These are phyloP conservation scores for Pichia sp. DNA, from an alignment of 1,139 yeast genomes.

Conservation along the genomic window DNA sequence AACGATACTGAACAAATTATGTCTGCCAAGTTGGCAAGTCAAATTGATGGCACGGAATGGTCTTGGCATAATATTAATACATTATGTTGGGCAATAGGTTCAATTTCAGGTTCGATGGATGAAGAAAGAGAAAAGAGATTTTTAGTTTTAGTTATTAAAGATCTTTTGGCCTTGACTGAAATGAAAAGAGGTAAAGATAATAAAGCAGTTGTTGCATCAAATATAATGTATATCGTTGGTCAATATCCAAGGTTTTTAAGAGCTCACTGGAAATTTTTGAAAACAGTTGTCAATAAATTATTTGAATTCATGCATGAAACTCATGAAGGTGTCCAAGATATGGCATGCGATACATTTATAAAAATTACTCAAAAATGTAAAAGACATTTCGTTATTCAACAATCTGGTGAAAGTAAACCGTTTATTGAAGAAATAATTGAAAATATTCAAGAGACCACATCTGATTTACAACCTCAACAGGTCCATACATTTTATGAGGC, in stretches of 20 bases:
- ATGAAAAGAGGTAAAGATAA: constrained; percentile 96
- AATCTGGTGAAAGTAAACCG: constrained; percentile 83
- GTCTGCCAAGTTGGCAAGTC: constrained; percentile 85
- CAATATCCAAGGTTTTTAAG: constrained; percentile 95
- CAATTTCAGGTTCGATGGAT: constrained; percentile 97
- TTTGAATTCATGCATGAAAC: constrained; percentile 99
- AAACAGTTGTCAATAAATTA: constrained; percentile 89
- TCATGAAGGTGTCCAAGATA: constrained; percentile 98
- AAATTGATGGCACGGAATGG: constrained; percentile 96
- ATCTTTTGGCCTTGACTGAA: constrained; percentile 82
- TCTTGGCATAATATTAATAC: constrained; percentile 98
- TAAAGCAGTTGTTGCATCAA: constrained; percentile 97
- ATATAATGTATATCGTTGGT: constrained; percentile 98
- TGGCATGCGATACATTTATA: constrained; percentile 98
- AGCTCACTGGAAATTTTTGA: constrained; percentile 96
- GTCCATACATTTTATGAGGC: constrained; percentile 97
- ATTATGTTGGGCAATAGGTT: constrained; percentile 98
- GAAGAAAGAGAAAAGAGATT: constrained; percentile 96
- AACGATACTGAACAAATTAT: constrained; percentile 89
- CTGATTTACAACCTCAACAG: constrained; percentile 93
- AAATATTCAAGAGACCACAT: constrained; percentile 77
- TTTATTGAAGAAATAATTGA: constrained; percentile 85
- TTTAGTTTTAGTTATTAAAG: constrained; percentile 87
- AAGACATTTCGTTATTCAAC: constrained; percentile 86
- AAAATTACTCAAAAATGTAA: constrained; percentile 93